phyloP scores from a whole-genome alignment of 2,329 filamentous ascomycete species.

The Didymella keratinophila region DNA sequence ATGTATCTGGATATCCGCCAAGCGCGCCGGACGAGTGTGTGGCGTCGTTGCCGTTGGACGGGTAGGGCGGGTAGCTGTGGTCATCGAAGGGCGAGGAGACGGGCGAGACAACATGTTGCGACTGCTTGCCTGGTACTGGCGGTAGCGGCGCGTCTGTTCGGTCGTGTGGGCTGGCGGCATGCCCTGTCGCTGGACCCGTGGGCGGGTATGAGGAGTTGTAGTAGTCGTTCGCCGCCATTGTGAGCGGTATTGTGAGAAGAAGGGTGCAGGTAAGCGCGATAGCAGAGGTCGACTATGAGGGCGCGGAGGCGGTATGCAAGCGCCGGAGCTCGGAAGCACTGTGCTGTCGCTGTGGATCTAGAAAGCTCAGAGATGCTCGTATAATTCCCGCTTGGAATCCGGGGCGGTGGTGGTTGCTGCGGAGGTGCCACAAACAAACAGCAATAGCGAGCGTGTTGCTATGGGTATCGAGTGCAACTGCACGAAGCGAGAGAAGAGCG shows the following conservation, averaged over 20 bases:
- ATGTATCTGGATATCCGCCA: conserved; percentile 62
- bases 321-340: conserved; percentile 7
- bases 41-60: conserved; percentile 37
- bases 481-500: conserved; percentile 19
- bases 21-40: conserved; percentile 57
- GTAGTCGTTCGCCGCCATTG: conserved; percentile 66
- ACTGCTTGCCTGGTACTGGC: conserved; percentile 35
- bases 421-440: conserved; percentile 6
- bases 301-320: conserved; percentile 7
- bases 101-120: conserved; percentile 41
- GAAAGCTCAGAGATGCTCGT: conserved; percentile 2
- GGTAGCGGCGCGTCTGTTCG: conserved; percentile 54
- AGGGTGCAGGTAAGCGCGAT: neutral
- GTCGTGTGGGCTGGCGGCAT: conserved; percentile 23
- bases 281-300: conserved; percentile 7
- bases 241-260: conserved; percentile 12
- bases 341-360: neutral
- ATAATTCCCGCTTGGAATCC: conserved; percentile 6
- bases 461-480: conserved; percentile 1
- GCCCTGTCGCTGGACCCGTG: conserved; percentile 20
- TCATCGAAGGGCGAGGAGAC: conserved; percentile 46
- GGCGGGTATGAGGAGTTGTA: conserved; percentile 59
- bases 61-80: conserved; percentile 59
- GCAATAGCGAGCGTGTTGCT: conserved; percentile 10
- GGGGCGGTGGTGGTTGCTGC: neutral